Percentiles rank a stretch among this genome's conserved stretches.
Evolutionary conservation across 805 yeast species (phyloP).

Genomic region (Torulaspora microellipsoides): DNA sequence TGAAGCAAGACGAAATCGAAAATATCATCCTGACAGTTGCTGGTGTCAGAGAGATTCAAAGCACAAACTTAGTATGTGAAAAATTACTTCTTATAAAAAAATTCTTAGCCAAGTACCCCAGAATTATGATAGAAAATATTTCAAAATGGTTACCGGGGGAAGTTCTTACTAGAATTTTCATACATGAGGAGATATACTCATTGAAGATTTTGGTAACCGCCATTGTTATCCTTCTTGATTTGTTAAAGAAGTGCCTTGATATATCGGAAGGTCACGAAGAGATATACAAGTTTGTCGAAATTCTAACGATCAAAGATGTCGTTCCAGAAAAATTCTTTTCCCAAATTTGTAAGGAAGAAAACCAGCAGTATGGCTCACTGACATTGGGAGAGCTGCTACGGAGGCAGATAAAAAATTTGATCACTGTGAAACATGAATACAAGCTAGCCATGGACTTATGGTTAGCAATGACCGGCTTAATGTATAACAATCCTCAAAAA

Average conservation of each 20-base stretch:
- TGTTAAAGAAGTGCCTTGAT: conserved; percentile 23
- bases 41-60: conserved; percentile 24
- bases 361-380: not conserved
- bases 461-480: conserved; percentile 27
- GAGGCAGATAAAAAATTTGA: conserved; percentile 15
- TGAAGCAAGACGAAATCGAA: conserved; percentile 13
- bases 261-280: conserved; percentile 6
- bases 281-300: conserved; percentile 14
- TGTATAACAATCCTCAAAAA: conserved; percentile 17
- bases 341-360: conserved; percentile 2
- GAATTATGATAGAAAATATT: conserved; percentile 19
- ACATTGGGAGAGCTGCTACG: conserved; percentile 21
- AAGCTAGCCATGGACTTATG: conserved; percentile 31
- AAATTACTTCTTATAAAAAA: conserved; percentile 23
- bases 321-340: conserved; percentile 13
- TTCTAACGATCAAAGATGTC: conserved; percentile 4
- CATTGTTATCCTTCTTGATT: conserved; percentile 21
- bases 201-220: conserved; percentile 19
- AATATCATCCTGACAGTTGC: conserved; percentile 14
- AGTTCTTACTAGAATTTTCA: conserved; percentile 22
- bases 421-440: conserved; percentile 16
- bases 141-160: conserved; percentile 28
- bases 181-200: conserved; percentile 18
- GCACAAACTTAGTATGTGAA: conserved; percentile 26
- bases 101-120: conserved; percentile 22